Base-by-base conservation (phyloP, 768 basidiomycete genomes). In the Chlorophyllum brunneum region DNA sequence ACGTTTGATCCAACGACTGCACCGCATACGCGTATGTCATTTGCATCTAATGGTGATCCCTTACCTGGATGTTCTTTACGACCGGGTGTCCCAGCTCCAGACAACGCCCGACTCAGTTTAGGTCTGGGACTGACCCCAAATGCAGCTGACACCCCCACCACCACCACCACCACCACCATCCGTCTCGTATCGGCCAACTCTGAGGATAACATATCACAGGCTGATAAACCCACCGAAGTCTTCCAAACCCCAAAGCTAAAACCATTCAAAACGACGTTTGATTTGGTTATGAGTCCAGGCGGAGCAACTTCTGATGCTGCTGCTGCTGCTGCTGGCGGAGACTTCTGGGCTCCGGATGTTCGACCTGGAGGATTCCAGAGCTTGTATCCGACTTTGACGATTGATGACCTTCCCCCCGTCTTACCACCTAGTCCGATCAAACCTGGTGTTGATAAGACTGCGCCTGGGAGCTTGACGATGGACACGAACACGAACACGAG, bases 231-330 rank as follows among this genome's bases (percentile, higher is more conserved):
- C 54, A 60, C 49, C 31, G 52, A 62, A 39, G 57, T 55, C 15
- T 54, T 56, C 44, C 60, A 65, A 27, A 88, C 88, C 0, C 88
- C 88, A 0, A 78, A 76, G 47, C 75, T 92, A 2, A 74, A 79
- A 56, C 82, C 87, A 0, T 82, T 85, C 61, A 67, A 77, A 40
- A 86, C 87, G 2, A 72, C 73, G 8, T 90, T 88, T 57, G 86
- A 90, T 56, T 71, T 90, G 24, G 75, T 79, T 16, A 71, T 85
- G 56, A 79, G 73, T 80, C 39, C 87, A 84, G 0, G 56, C 60
- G 8, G 59, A 63, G 29, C 53, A 48, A 18, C 42, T 43, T 33
- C 31, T 54, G 4, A 37, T 50, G 59, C 56, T 9, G 59, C 62
- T 45, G 59, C 42, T 15, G 13, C 59, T 18, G 63, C 63, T 52